phyloP scores from a whole-genome alignment of 2,329 filamentous ascomycete genomes.

The Curvularia sp. region DNA sequence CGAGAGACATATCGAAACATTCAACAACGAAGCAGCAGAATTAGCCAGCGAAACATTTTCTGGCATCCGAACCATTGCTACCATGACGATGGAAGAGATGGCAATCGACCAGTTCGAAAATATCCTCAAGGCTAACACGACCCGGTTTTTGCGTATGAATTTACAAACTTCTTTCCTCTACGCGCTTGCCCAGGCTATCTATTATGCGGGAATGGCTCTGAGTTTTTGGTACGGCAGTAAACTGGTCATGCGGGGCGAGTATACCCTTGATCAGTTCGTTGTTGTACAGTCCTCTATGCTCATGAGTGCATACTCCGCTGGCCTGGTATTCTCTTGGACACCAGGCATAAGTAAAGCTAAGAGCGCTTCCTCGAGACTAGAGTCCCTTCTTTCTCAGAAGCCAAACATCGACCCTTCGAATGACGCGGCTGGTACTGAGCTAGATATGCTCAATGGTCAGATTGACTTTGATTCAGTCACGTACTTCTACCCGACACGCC shows the following conservation, averaged over 20 bases:
- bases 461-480: not conserved
- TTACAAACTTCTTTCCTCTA: constrained; percentile 67
- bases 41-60: too few species aligned
- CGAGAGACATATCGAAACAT: too few species aligned
- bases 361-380: too few species aligned
- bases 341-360: constrained; percentile 53
- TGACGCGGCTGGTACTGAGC: too few species aligned
- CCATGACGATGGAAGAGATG: too few species aligned
- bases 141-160: not conserved
- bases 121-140: not conserved
- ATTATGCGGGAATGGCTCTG: constrained; percentile 68
- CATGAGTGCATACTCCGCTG: constrained; percentile 44
- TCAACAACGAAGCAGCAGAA: too few species aligned
- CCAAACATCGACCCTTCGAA: too few species aligned
- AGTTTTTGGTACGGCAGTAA: constrained; percentile 61
- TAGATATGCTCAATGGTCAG: too few species aligned
- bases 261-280: constrained; percentile 54
- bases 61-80: too few species aligned
- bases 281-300: too few species aligned
- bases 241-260: constrained; percentile 55
- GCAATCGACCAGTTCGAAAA: too few species aligned
- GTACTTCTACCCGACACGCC: not conserved
- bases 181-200: constrained; percentile 71
- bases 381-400: too few species aligned
- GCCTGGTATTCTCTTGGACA: constrained; percentile 54